Base-by-base conservation (phyloP, 345 rosid genomes). In the Eucalyptus grandis region DNA sequence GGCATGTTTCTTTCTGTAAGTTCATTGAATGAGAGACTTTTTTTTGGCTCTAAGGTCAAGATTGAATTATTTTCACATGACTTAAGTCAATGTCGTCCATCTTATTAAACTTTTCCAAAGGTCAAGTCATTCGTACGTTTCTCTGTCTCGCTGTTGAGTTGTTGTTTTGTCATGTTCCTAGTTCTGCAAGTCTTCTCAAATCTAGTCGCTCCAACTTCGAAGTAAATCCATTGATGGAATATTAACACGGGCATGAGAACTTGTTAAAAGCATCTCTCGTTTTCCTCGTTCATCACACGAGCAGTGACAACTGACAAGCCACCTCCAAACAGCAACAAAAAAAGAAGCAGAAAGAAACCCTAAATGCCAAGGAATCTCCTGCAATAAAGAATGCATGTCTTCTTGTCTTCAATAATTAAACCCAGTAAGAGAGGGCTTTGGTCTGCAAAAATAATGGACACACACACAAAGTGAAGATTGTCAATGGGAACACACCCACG, bases 261-360 rank as follows among this genome's bases (percentile, higher is more conserved):
- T 43, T 37, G 88, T 16, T 47, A 43, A 86, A 87, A 86, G 92
- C 89, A 91, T 91, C 92, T 90, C 87, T 54, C 43, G 26, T 37
- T 37, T 40, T 72, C 44, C 46, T 19, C 22, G 46, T 19, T 72
- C 46, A 37, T 72, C 82, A 72, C 82, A 65, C 19, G 77, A n/a
- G 37, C 40, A 65, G 5, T 16, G 34, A 43, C 22, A 14, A 65
- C 4, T 16, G 34, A 43, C 30, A 11, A 54, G 53, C 51, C 16
- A 30, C 50, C 82, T 16, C 43, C 43, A 43, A 88, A 34, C 90
- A 89, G 89, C 60, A 17, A 51, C 30, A 53, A 19, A 40, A 34
- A 46, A 24, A 88, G 93, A 91, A 87, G 90, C 86, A 87, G 89
- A 90, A 90, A 88, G 90, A 90, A 94, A 94, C 94, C 93, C 92